A percentile compares a stretch with the other conserved stretches of the same genome.
Evolutionary conservation across 179 eudicot species (phyloP).

Genomic region (Patellifolia procumbens): DNA sequence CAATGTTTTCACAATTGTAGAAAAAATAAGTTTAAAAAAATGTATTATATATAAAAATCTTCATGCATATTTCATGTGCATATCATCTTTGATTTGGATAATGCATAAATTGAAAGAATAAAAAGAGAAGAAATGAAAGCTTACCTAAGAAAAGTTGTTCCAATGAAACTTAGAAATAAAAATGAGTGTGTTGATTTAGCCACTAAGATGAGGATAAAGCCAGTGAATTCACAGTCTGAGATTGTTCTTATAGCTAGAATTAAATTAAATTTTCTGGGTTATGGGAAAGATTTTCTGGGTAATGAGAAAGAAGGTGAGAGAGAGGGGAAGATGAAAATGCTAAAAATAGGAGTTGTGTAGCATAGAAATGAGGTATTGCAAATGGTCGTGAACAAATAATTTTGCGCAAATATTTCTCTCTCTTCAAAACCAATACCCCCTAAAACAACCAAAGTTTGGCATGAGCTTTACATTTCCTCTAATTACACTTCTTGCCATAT

Average conservation of each 20-base stretch:
- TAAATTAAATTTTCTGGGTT: neutral
- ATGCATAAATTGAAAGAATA: neutral
- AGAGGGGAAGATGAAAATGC: neutral
- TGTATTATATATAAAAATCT: neutral
- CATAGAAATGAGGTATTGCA: constrained; percentile 5
- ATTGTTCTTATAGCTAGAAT: neutral
- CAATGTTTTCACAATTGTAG: neutral
- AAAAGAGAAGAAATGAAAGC: neutral
- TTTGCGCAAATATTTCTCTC: neutral
- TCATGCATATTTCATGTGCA: neutral
- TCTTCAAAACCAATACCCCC: neutral
- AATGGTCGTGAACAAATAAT: neutral
- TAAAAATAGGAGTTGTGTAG: constrained; percentile 6
- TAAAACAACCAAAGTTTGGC: neutral
- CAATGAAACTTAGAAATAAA: neutral
- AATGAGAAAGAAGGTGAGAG: constrained; percentile 3
- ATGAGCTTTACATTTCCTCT: neutral
- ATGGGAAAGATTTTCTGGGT: constrained; percentile 4
- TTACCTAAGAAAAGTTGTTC: constrained; percentile 10
- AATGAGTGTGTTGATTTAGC: constrained; percentile 20
- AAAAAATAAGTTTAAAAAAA: too few relatives aligned
- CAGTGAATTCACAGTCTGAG: constrained; percentile 28
- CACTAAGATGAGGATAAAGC: neutral
- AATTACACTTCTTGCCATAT: neutral
- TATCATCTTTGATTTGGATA: neutral